Base-by-base conservation (phyloP, 1,284 basidiomycete genomes). In the Boletus sp. region DNA sequence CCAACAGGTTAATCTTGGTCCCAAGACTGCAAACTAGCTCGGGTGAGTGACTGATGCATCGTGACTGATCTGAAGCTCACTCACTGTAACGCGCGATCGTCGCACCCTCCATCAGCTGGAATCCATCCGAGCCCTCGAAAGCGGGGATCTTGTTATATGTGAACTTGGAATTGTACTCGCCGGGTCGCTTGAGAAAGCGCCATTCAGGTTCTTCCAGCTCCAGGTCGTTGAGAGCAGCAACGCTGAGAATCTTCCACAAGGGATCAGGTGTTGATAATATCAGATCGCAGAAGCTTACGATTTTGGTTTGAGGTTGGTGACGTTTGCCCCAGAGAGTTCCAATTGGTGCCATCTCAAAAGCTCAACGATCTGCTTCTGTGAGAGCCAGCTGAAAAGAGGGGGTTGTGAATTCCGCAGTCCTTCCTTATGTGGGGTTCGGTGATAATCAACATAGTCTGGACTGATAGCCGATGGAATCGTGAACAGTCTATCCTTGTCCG, bases 11-110 rank as follows among this genome's bases (percentile, higher is more conserved):
- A 77, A 73, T 75, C 83, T 82, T 72, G 37, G 23, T 59, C 80
- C 75, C 79, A 57, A 83, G 71, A 47, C 72, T 66, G 60, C 80
- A 78, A 65, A 84, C 82, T 84, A 25, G 9, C 31, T 16, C 6
- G 9, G 16, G 13, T 11, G 23, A 40, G 21, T 31, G 16, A n/a
- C n/a, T 16, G 64, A 40, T 30, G 2, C 21, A 11, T n/a, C 14
- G 23, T 17, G 33, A n/a, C 38, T 21, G n/a, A n/a, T n/a, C n/a
- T 28, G 13, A 23, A 23, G 8, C 8, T 30, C 17, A 31, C 49
- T 49, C 19, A 87, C 85, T 72, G 74, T 85, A 85, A 65, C 77
- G 79, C 31, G 83, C 80, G 68, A 87, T 85, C 66, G 85, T 80
- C 59, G 76, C 71, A 47, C 75, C 76, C 78, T 88, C 85, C 63